Evolutionary conservation across 1,139 yeast species (phyloP).

Genomic region (Pichia sp.): DNA sequence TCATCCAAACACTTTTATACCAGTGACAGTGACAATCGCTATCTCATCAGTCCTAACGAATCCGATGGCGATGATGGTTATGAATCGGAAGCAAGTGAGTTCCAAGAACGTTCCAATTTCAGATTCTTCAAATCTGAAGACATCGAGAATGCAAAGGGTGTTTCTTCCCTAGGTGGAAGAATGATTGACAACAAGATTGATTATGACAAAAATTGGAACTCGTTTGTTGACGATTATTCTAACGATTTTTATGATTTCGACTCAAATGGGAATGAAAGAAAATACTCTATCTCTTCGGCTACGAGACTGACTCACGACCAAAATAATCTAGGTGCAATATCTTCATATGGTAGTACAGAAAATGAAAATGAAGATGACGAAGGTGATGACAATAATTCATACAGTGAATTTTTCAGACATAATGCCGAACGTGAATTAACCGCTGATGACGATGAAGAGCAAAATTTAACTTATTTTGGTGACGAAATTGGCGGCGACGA

Average conservation of each 20-base stretch:
- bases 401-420: conserved; percentile 14
- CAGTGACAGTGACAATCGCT: not conserved
- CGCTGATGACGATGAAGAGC: conserved; percentile 11
- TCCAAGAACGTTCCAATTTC: conserved; percentile 39
- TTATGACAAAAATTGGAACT: conserved; percentile 68
- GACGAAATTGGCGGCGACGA: conserved; percentile 18
- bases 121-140: conserved; percentile 78
- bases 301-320: conserved; percentile 2
- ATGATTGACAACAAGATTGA: conserved; percentile 43
- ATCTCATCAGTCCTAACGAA: not conserved
- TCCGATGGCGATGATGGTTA: conserved; percentile 4
- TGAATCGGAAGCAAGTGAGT: conserved; percentile 20
- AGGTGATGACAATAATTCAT: conserved; percentile 4
- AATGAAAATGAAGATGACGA: not conserved
- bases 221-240: conserved; percentile 34
- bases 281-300: not conserved
- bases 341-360: conserved; percentile 12
- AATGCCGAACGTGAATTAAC: conserved; percentile 15
- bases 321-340: not conserved
- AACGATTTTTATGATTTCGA: conserved; percentile 6
- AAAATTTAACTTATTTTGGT: conserved; percentile 5
- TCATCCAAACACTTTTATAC: not conserved
- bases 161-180: conserved; percentile 32
- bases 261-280: not conserved
- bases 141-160: conserved; percentile 79